phyloP scores from a whole-genome alignment of 1,284 basidiomycete genomes.

The Microbotryum violaceum region DNA sequence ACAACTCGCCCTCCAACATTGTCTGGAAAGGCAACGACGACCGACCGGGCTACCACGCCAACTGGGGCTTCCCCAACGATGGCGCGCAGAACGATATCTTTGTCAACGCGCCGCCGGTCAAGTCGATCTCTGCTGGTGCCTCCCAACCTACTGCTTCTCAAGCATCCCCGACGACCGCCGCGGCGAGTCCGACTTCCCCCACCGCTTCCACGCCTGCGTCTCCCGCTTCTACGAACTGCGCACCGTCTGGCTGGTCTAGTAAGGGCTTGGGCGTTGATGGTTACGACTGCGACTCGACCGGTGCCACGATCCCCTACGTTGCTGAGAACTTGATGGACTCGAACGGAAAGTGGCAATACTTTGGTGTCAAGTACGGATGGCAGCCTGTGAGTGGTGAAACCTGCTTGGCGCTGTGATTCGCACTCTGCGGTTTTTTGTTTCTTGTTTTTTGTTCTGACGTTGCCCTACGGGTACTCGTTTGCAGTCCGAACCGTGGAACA shows the following conservation, averaged over 20 bases:
- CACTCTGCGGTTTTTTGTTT: too few species aligned
- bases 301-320: background rate
- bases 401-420: too few species aligned
- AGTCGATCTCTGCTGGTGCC: too few species aligned
- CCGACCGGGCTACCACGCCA: slow-evolving; percentile 9
- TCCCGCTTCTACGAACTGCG: background rate
- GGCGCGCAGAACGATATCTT: slow-evolving; percentile 8
- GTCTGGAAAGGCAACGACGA: slow-evolving; percentile 6
- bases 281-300: background rate
- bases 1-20: slow-evolving; percentile 16
- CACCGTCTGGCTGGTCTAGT: background rate
- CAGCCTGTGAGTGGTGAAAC: background rate
- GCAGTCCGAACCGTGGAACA: too few species aligned
- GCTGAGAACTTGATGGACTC: background rate
- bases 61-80: slow-evolving; percentile 5
- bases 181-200: background rate
- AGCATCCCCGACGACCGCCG: background rate
- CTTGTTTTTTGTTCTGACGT: too few species aligned
- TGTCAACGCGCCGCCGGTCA: background rate
- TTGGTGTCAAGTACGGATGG: slow-evolving; percentile 5
- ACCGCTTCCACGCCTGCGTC: background rate
- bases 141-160: too few species aligned
- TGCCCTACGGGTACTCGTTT: too few species aligned
- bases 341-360: slow-evolving; percentile 3
- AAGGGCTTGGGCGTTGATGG: background rate